Evolutionary conservation across 306 rosid species (phyloP), one percentile per base, ranked within the genome.

Genomic region (Quercus berberidifolia): DNA sequence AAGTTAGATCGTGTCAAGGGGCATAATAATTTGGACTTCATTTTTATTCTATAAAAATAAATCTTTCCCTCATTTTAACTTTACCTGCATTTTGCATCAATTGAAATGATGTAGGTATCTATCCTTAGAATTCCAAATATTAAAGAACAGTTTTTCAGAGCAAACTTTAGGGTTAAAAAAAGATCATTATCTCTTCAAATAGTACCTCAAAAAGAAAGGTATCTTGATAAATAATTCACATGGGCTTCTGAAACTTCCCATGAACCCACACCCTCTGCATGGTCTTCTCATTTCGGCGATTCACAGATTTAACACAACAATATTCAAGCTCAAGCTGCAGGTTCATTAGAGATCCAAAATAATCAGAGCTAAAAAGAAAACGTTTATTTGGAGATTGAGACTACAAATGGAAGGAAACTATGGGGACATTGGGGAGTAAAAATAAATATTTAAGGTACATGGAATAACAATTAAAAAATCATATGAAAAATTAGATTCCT

Each of bases 201-300:
- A 18, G 69, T 71, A 55, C 49, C 14, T 56, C 82, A 15, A 69
- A 59, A 69, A 63, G 38, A 15, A 74, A 67, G 8, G 28, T 67
- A 9, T 67, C 26, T 70, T 69, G 74, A 78, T 49, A 56, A 49
- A 71, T 77, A 78, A 46, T 58, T 81, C 74, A 84, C 9, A 76
- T 59, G 60, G 96, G 94, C 87, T 91, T 95, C 87, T 88, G 94
- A 83, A 95, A 95, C 86, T 91, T 95, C 80, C 92, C 99, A 62
- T 95, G 98, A 83, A 95, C 95, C 99, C 99, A 95, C 65, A 95
- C 98, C 86, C 98, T 89, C 79, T 18, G 89, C 98, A 90, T 91
- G 80, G 83, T 83, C 88, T 95, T 95, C 81, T 92, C 96, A 54
- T 88, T 90, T 82, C 78, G 83, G 18, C 97, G 94, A 82, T 95